Evolutionary conservation across 2,329 filamentous ascomycete genomes (phyloP).

Genomic region (Torrubiella hemipterigena): DNA sequence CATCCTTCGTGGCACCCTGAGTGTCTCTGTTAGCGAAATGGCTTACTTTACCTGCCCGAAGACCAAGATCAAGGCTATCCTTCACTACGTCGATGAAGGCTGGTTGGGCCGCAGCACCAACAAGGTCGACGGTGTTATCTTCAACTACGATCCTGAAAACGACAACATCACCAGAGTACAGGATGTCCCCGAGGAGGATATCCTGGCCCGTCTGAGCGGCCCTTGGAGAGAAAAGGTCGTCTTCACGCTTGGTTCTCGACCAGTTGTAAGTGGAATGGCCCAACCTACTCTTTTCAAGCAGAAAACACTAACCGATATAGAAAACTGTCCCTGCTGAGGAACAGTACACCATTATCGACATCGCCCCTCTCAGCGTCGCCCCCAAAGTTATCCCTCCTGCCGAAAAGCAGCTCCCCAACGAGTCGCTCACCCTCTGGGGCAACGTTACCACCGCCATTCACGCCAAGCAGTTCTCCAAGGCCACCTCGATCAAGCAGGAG

Average conservation of each 20-base stretch:
- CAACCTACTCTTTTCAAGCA: conserved; percentile 7
- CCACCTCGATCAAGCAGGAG: conserved; percentile 79
- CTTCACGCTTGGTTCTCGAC: conserved; percentile 48
- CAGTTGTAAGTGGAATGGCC: conserved; percentile 39
- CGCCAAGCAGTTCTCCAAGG: conserved; percentile 69
- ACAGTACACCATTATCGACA: conserved; percentile 71
- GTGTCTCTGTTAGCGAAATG: conserved; percentile 79
- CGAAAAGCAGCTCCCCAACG: conserved; percentile 73
- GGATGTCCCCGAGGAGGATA: conserved; percentile 75
- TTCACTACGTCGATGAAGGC: conserved; percentile 88
- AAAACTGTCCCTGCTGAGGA: conserved; percentile 39
- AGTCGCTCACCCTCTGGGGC: conserved; percentile 80
- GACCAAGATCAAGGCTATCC: conserved; percentile 80
- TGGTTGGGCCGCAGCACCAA: conserved; percentile 91
- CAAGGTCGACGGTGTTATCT: conserved; percentile 81
- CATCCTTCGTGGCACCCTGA: conserved; percentile 74
- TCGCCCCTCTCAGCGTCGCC: conserved; percentile 68
- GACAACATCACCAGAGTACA: conserved; percentile 70
- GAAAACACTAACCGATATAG: conserved; percentile 11
- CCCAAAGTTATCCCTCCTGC: conserved; percentile 69
- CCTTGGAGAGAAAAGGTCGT: conserved; percentile 68
- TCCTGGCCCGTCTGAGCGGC: conserved; percentile 72
- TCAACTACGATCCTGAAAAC: conserved; percentile 78
- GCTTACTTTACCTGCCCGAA: conserved; percentile 84
- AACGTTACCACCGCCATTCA: conserved; percentile 78